phyloP scores from a whole-genome alignment of 139 green algal genomes.

The Chlorella ohadii region DNA sequence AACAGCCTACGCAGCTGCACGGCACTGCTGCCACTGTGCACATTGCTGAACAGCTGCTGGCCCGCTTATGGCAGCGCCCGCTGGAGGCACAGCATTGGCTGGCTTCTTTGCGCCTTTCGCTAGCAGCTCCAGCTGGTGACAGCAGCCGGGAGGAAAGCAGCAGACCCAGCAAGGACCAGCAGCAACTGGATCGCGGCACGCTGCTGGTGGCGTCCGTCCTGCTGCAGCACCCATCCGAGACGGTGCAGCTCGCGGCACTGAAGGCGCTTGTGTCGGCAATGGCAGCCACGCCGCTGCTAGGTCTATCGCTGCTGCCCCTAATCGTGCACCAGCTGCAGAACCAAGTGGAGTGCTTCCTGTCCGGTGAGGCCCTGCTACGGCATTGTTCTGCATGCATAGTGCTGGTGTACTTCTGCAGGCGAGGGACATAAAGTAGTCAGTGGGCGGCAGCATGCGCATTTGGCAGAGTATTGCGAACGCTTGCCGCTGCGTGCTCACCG shows the following conservation, averaged over 20 bases:
- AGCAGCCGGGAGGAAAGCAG: background rate
- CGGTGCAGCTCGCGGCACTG: constrained; percentile 1
- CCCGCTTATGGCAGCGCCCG: constrained; percentile 3
- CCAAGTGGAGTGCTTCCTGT: constrained; percentile 26
- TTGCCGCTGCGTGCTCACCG: no score
- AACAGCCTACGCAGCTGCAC: background rate
- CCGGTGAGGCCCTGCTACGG: background rate
- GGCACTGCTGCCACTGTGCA: background rate
- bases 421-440: no score
- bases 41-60: background rate
- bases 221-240: constrained; percentile 15
- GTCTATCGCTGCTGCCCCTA: constrained; percentile 24
- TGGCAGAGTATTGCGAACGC: no score
- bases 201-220: constrained; percentile 12
- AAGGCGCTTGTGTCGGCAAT: background rate
- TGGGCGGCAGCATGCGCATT: no score
- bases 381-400: no score
- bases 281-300: constrained; percentile 15
- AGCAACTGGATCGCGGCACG: background rate
- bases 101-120: background rate
- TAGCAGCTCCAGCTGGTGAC: background rate
- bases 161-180: background rate
- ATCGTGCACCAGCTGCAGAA: constrained; percentile 26
- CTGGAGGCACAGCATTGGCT: constrained; percentile 28
- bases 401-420: no score